Evolutionary conservation across 2,329 filamentous ascomycete species (phyloP), one percentile per base, ranked within the genome.

Genomic region (Monosporascus sp.): DNA sequence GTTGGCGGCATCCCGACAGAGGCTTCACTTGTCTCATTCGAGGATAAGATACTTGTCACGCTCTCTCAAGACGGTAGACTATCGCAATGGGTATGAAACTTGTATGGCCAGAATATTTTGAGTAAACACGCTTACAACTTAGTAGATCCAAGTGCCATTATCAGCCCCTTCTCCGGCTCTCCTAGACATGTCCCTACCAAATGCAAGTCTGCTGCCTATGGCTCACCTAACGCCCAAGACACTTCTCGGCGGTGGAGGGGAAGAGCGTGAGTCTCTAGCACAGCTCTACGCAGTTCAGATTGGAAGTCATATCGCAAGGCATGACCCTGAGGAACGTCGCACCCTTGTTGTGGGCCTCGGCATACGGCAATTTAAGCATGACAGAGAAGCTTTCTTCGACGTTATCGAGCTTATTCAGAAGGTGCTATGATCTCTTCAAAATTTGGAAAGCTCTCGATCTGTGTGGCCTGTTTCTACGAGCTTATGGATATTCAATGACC

Each of bases 221-320:
- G 79, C 85, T 37, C 87, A 94, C 62, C 78, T 97, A 43, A 96
- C 90, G 0, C 90, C 94, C 1, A 93, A 85, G 38, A 96, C 91
- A 0, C 75, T 99, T 3, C 78, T 99, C 0, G 94, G 94, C 2
- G 91, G 88, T 9, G 90, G 92, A 46, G 84, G 87, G 35, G 79
- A 87, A 50, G 85, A 89, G 47, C 81, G 91, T 44, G 91, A 97
- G 65, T 89, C 88, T 0, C 70, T 95, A 5, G 93, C 90, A 1
- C 92, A 97, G 68, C 82, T 97, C 2, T 87, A 95, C 64, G 92
- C 92, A 3, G 89, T 89, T 44, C 93, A 97, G 64, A 87, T 97
- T 59, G 94, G 88, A 5, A 95, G 86, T 64, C 82, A 87, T 39
- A 81, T 99, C 54, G 79, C 85, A 18, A 82, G 87, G 55, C 85